phyloP scores from a whole-genome alignment of 805 yeast species.

The Nakazawaea wickerhamii region DNA sequence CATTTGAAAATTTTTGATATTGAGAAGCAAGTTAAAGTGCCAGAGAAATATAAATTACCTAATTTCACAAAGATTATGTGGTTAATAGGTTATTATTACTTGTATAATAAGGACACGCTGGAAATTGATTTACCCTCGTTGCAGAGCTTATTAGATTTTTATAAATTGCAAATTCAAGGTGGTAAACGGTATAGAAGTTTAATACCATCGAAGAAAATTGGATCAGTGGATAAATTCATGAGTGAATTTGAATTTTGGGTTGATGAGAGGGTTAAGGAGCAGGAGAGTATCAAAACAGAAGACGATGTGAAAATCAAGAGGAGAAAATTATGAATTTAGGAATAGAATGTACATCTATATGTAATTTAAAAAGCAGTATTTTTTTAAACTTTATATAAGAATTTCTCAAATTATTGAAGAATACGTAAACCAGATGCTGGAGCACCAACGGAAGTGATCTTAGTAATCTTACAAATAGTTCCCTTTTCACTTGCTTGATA shows the following conservation, averaged over 20 bases:
- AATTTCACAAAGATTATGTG: constrained; percentile 65
- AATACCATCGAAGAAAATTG: constrained; percentile 22
- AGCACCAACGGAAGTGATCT: constrained; percentile 78
- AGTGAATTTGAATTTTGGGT: constrained; percentile 20
- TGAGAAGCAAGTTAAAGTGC: constrained; percentile 67
- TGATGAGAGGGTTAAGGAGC: not conserved
- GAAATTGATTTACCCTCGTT: constrained; percentile 19
- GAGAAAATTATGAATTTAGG: constrained; percentile 6
- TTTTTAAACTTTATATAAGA: not conserved
- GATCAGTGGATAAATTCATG: constrained; percentile 21
- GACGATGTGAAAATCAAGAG: constrained; percentile 5
- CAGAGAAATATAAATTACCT: constrained; percentile 73
- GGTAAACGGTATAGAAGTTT: constrained; percentile 13
- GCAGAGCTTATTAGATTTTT: constrained; percentile 19
- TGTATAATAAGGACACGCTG: constrained; percentile 10
- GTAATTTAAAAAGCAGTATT: constrained; percentile 1
- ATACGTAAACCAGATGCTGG: constrained; percentile 86
- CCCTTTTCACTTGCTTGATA: constrained; percentile 79
- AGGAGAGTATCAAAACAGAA: not conserved
- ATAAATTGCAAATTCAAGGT: constrained; percentile 16
- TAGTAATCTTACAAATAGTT: constrained; percentile 67
- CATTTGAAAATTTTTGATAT: constrained; percentile 59
- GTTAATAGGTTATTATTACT: constrained; percentile 50
- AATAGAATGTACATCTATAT: constrained; percentile 5
- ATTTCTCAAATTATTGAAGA: constrained; percentile 16